Conservation (phyloP, 2,329 filamentous ascomycete species). For the Colletotrichum cereale region DNA sequence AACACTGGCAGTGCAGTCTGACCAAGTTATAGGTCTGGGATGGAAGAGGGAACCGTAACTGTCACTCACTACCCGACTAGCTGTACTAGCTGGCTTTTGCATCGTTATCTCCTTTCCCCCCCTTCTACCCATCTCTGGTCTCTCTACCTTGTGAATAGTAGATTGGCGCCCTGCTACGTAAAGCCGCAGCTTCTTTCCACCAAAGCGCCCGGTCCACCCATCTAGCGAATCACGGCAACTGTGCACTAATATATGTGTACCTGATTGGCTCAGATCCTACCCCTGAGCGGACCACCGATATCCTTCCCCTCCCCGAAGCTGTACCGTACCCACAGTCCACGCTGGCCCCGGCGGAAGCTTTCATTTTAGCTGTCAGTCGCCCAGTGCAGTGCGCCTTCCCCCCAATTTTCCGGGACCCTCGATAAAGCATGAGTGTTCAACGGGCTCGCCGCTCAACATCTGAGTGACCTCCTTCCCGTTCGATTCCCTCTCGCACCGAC, state of each 20-base stretch:
- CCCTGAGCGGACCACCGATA: slow-evolving; percentile 33
- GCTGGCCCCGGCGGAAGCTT: slow-evolving; percentile 25
- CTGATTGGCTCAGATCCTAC: slow-evolving; percentile 21
- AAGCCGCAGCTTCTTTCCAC: slow-evolving; percentile 6
- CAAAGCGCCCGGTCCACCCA: not conserved
- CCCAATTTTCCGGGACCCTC: slow-evolving; percentile 34
- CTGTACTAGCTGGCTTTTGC: not conserved
- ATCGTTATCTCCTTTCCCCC: not conserved
- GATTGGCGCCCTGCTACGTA: slow-evolving; percentile 5
- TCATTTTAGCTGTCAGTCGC: slow-evolving; percentile 28
- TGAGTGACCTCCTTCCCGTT: slow-evolving; percentile 27
- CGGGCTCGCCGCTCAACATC: slow-evolving; percentile 41
- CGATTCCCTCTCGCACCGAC: slow-evolving; percentile 19
- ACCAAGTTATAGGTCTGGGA: not conserved
- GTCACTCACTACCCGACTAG: not conserved
- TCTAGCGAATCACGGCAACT: slow-evolving; percentile 29
- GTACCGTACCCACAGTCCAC: slow-evolving; percentile 27
- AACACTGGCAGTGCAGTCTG: slow-evolving; percentile 2
- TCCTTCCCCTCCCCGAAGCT: slow-evolving; percentile 29
- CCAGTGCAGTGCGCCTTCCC: slow-evolving; percentile 14
- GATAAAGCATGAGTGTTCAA: slow-evolving; percentile 27
- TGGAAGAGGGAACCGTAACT: slow-evolving; percentile 7
- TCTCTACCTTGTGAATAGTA: not conserved
- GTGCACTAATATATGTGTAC: slow-evolving; percentile 34
- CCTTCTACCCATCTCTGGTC: not conserved